Evolutionary conservation across 305 asterid species (phyloP).

Genomic region (Striga hermonthica): DNA sequence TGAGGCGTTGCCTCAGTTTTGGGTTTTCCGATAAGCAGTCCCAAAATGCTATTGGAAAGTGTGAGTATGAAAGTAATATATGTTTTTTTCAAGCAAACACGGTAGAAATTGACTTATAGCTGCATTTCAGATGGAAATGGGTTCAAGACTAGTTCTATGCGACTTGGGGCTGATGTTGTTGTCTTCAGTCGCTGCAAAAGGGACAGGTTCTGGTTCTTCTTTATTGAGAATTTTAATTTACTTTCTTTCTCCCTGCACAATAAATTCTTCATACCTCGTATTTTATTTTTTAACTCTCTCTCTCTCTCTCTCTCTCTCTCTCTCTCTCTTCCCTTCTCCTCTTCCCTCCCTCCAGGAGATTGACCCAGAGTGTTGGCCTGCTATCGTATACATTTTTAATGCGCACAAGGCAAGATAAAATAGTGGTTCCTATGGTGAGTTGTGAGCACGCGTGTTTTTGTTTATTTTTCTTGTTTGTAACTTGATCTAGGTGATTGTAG

Average conservation of each 20-base stretch:
- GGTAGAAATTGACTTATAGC: conserved; percentile 30
- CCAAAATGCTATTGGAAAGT: conserved; percentile 71
- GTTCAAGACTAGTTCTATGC: conserved; percentile 95
- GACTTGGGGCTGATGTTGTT: conserved; percentile 92
- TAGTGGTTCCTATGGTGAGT: conserved; percentile 94
- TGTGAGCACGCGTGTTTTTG: too few relatives aligned
- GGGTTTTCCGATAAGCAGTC: conserved; percentile 95
- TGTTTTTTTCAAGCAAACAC: conserved; percentile 20
- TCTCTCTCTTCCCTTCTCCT: too few relatives aligned
- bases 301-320: too few relatives aligned
- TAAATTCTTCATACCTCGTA: neutral
- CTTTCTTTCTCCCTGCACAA: neutral
- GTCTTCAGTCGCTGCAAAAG: conserved; percentile 69
- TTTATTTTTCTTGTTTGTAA: conserved; percentile 28
- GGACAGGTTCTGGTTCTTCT: conserved; percentile 46
- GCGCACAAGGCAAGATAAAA: conserved; percentile 75
- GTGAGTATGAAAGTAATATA: conserved; percentile 43
- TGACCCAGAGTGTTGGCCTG: conserved; percentile 82
- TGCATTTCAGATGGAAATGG: conserved; percentile 91
- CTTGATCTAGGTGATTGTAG: conserved; percentile 23
- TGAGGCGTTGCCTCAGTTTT: conserved; percentile 83
- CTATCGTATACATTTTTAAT: conserved; percentile 84
- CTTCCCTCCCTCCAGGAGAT: conserved; percentile 41
- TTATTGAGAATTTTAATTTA: neutral
- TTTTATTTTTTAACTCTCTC: conserved; percentile 20